phyloP scores from a whole-genome alignment of 1,284 basidiomycete genomes.

The Sanghuangporus baumii region DNA sequence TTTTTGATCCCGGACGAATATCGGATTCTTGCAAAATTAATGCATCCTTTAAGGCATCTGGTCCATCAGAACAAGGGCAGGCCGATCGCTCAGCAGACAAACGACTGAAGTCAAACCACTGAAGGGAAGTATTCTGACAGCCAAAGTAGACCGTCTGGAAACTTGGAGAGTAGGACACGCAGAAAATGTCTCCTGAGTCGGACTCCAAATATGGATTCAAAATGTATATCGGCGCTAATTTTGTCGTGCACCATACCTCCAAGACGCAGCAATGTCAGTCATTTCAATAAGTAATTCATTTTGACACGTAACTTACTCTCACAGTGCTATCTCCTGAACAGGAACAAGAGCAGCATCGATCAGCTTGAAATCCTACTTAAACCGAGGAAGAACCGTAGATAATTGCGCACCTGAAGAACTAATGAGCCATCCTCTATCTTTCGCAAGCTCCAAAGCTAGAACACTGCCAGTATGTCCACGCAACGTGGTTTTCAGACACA shows the following conservation, averaged over 20 bases:
- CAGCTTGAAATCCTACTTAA: not conserved
- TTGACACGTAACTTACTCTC: slow-evolving; percentile 44
- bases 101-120: slow-evolving; percentile 71
- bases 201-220: slow-evolving; percentile 83
- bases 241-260: slow-evolving; percentile 81
- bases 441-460: slow-evolving; percentile 74
- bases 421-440: slow-evolving; percentile 79
- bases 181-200: slow-evolving; percentile 87
- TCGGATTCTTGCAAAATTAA: slow-evolving; percentile 4
- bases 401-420: slow-evolving; percentile 63
- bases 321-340: slow-evolving; percentile 76
- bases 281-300: not conserved
- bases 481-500: slow-evolving; percentile 67
- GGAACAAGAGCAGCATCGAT: slow-evolving; percentile 2
- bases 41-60: slow-evolving; percentile 1
- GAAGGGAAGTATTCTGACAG: slow-evolving; percentile 85
- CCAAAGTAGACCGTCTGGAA: slow-evolving; percentile 80
- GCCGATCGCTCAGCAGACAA: slow-evolving; percentile 10
- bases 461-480: slow-evolving; percentile 84
- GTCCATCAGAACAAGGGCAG: not conserved
- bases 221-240: slow-evolving; percentile 68
- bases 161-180: slow-evolving; percentile 71
- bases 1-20: slow-evolving; percentile 34
- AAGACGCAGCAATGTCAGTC: slow-evolving; percentile 15
- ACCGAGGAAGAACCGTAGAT: slow-evolving; percentile 14